phyloP scores from a whole-genome alignment of 2,329 filamentous ascomycete species.

The Epichloe glyceriae region DNA sequence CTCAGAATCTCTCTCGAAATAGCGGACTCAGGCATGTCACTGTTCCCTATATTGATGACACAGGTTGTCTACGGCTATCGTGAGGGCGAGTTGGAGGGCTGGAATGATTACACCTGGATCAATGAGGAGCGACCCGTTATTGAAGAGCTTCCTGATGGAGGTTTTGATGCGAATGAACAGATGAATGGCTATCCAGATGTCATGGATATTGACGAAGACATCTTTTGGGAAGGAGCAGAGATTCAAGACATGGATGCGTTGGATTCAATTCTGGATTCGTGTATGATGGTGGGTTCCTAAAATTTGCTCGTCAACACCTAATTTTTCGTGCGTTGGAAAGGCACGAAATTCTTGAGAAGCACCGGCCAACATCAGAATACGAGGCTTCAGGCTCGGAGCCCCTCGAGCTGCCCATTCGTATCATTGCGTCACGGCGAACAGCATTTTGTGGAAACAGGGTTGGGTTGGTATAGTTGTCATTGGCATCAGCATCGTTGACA shows the following conservation, averaged over 20 bases:
- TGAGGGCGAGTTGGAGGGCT: conserved; percentile 62
- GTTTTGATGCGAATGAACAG: conserved; percentile 16
- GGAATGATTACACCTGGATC: conserved; percentile 45
- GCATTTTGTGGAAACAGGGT: background rate
- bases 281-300: conserved; percentile 33
- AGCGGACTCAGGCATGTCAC: conserved; percentile 60
- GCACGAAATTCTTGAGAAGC: background rate
- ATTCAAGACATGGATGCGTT: conserved; percentile 36
- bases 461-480: background rate
- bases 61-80: conserved; percentile 58
- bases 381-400: background rate
- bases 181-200: conserved; percentile 39
- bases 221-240: conserved; percentile 51
- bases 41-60: conserved; percentile 64
- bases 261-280: conserved; percentile 44
- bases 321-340: background rate
- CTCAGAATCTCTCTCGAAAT: conserved; percentile 63
- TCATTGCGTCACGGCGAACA: background rate
- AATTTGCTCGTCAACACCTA: background rate
- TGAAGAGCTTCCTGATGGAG: conserved; percentile 15
- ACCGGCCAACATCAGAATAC: background rate
- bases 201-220: conserved; percentile 48
- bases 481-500: conserved; percentile 3
- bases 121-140: conserved; percentile 22
- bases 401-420: background rate